Evolutionary conservation across 257 asterid species (phyloP), one percentile per base, ranked within the genome.

Genomic region (Petunia secreta): DNA sequence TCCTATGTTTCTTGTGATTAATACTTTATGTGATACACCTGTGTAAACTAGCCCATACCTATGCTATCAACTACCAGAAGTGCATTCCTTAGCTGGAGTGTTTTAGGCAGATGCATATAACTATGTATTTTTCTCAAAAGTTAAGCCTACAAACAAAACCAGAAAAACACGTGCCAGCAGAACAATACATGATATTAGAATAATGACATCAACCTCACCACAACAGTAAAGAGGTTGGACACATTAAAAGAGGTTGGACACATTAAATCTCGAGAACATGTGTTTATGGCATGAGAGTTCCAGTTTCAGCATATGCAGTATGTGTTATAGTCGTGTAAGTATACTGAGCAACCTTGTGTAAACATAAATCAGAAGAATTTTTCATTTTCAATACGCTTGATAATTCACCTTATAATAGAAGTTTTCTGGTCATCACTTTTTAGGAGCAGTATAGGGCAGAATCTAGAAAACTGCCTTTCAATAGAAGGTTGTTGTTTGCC

Each of bases 391-490:
- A 50, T 50, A 50, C 11, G 62, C 62, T 10, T 14, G 68, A 16
- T 64, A 69, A 80, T 57, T 57, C 85, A 93, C 99, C 97, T 87
- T 67, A 75, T 82, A 53, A 88, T 53, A 34, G 94, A 83, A 44
- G 86, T 91, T 81, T 86, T 83, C 13, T 65, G 79, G 79, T 54
- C 58, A n/a, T 85, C 87, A 83, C 91, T 63, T 82, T 89, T 90
- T 83, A 92, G 79, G 50, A 95, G 90, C 82, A 91, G 50, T 83
- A 93, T 77, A 80, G 98, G 97, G 82, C 98, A 93, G 53, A 83
- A 82, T 60, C 87, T 85, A 81, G 91, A 82, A 81, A 57, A 78
- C 39, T 75, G 82, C 41, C 74, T 81, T 82, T 80, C 88, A n/a
- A n/a, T 81, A 63, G 88, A 80, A 79, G 90, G 75, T 80, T 81